Evolutionary conservation across 768 basidiomycete genomes (phyloP).

Genomic region (Psilocybe sp.): DNA sequence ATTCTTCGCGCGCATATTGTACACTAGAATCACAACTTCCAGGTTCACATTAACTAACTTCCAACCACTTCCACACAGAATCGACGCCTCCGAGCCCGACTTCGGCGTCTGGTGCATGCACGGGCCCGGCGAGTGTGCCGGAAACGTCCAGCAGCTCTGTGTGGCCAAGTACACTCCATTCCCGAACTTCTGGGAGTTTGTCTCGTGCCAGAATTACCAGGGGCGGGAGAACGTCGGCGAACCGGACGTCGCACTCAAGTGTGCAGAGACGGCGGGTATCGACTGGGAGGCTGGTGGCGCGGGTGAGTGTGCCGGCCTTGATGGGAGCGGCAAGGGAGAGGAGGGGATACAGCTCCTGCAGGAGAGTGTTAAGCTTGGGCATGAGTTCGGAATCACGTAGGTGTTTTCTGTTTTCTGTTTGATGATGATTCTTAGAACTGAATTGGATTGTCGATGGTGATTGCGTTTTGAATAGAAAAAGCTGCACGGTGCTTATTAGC

Average conservation of each 20-base stretch:
- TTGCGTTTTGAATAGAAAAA: slow-evolving; percentile 48
- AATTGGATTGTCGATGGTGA: background rate
- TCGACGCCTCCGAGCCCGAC: slow-evolving; percentile 59
- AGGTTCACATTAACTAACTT: background rate
- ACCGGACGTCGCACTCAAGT: slow-evolving; percentile 59
- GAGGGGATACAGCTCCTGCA: slow-evolving; percentile 67
- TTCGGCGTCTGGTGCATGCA: slow-evolving; percentile 86
- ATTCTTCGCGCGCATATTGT: background rate
- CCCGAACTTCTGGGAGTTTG: slow-evolving; percentile 77
- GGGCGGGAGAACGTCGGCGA: slow-evolving; percentile 62
- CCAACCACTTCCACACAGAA: slow-evolving; percentile 31
- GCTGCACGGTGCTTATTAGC: slow-evolving; percentile 84
- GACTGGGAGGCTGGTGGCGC: slow-evolving; percentile 65
- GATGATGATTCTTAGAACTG: background rate
- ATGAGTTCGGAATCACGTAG: slow-evolving; percentile 55
- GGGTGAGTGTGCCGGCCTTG: slow-evolving; percentile 56
- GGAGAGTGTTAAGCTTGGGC: slow-evolving; percentile 49
- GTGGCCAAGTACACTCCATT: slow-evolving; percentile 55
- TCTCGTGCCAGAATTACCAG: slow-evolving; percentile 76
- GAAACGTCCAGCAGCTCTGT: slow-evolving; percentile 89
- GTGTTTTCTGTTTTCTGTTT: too few relatives aligned
- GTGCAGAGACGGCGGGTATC: slow-evolving; percentile 60
- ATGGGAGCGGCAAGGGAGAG: slow-evolving; percentile 57
- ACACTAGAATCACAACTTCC: background rate
- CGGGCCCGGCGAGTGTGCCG: slow-evolving; percentile 78